Conservation (phyloP, 331 rosid genomes). For the Phaseolus coccineus region DNA sequence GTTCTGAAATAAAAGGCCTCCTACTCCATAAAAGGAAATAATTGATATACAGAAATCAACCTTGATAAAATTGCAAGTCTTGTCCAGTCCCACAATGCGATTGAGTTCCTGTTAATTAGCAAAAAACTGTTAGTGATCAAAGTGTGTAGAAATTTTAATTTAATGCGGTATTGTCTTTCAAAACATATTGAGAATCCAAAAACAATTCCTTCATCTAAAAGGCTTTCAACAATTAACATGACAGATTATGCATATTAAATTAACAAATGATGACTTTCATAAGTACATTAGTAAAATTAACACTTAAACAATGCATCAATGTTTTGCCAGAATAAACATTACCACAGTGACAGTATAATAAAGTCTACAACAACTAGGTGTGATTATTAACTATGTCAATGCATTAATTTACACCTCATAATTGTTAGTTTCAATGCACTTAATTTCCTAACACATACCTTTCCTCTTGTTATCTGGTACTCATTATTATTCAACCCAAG, state of each 20-base stretch:
- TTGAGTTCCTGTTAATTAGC: slow-evolving; percentile 66
- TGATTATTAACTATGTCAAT: slow-evolving; percentile 6
- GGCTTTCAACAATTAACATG: not conserved
- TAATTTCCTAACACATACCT: slow-evolving; percentile 52
- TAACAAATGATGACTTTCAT: not conserved
- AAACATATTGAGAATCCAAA: slow-evolving; percentile 10
- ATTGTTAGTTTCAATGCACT: slow-evolving; percentile 10
- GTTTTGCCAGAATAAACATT: slow-evolving; percentile 8
- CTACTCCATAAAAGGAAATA: not conserved
- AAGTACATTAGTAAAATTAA: not conserved
- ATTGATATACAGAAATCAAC: slow-evolving; percentile 49
- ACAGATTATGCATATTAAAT: slow-evolving; percentile 8
- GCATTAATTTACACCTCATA: slow-evolving; percentile 18
- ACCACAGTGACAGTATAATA: not conserved
- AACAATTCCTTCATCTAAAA: slow-evolving; percentile 7
- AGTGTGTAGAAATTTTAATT: not conserved
- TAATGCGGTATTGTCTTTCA: not conserved
- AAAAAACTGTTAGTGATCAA: slow-evolving; percentile 28
- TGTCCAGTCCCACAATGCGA: slow-evolving; percentile 63
- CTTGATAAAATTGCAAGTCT: slow-evolving; percentile 77
- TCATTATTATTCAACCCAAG: slow-evolving; percentile 93
- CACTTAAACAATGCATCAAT: slow-evolving; percentile 34
- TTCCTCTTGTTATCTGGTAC: slow-evolving; percentile 85
- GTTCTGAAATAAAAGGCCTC: slow-evolving; percentile 22
- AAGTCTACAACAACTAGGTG: slow-evolving; percentile 20